These are phyloP conservation scores for Begonia loranthoides DNA, from an alignment of 306 rosid genomes.

Conservation along the genomic window DNA sequence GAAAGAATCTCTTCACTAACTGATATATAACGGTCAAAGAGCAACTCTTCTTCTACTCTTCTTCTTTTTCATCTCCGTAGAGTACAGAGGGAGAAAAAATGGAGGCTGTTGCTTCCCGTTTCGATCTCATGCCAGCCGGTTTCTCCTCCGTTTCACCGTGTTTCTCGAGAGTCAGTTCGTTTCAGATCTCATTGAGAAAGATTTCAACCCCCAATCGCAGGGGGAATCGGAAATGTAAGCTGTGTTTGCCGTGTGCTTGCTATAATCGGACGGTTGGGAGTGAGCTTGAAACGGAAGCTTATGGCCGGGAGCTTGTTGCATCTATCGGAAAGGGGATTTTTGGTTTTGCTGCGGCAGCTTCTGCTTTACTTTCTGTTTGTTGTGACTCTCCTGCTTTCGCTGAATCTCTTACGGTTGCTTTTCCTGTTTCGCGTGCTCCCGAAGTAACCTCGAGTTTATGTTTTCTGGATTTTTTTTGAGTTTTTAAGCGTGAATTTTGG, in stretches of 20 bases:
- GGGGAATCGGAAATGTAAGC: slow-evolving; percentile 17
- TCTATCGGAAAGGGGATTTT: slow-evolving; percentile 30
- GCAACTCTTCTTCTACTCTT: not conserved
- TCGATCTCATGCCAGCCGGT: slow-evolving; percentile 21
- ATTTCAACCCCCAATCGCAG: slow-evolving; percentile 16
- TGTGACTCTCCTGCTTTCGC: slow-evolving; percentile 48
- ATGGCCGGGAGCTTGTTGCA: slow-evolving; percentile 12
- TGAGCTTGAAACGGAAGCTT: slow-evolving; percentile 5
- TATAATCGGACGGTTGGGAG: not conserved
- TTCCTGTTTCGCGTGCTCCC: slow-evolving; percentile 81
- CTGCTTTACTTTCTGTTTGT: slow-evolving; percentile 37
- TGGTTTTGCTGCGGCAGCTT: slow-evolving; percentile 51
- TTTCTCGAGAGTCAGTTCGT: slow-evolving; percentile 13
- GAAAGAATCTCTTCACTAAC: slow-evolving; percentile 12
- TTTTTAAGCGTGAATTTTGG: not conserved
- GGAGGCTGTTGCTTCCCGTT: slow-evolving; percentile 30
- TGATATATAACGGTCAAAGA: no score
- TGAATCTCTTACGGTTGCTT: slow-evolving; percentile 88
- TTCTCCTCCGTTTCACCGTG: slow-evolving; percentile 12
- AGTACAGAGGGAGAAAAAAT: slow-evolving; percentile 9
- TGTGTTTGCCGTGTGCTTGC: slow-evolving; percentile 9
- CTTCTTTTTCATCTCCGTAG: not conserved
- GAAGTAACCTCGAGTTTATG: slow-evolving; percentile 33
- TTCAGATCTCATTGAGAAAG: slow-evolving; percentile 12
- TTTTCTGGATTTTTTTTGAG: not conserved